Conservation (phyloP, 805 yeast genomes). For the Lachancea waltii region DNA sequence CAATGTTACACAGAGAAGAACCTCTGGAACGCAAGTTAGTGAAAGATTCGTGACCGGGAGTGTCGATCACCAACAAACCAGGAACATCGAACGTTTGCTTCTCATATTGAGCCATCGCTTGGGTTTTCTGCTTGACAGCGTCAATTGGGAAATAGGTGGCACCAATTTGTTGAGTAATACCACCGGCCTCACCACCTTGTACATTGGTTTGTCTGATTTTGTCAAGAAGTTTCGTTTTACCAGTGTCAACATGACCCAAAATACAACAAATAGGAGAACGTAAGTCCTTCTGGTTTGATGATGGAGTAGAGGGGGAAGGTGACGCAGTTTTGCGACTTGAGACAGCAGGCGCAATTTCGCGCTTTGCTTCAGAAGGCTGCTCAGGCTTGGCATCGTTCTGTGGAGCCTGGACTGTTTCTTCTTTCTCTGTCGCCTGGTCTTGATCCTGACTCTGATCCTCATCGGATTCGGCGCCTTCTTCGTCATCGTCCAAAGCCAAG, state of each 20-base stretch:
- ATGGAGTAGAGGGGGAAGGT: conserved; percentile 22
- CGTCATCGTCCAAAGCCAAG: conserved; percentile 55
- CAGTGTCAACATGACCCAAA: conserved; percentile 99
- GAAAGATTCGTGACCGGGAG: conserved; percentile 99
- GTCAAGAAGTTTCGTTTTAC: conserved; percentile 95
- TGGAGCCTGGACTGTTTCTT: too few species aligned
- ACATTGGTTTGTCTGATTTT: conserved; percentile 98
- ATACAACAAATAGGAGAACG: conserved; percentile 99
- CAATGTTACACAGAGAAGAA: conserved; percentile 97
- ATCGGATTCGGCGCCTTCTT: conserved; percentile 41
- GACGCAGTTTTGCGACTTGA: too few species aligned
- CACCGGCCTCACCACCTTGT: conserved; percentile 99
- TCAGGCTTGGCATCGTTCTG: conserved; percentile 9
- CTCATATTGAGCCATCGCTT: conserved; percentile 81
- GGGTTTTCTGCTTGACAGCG: conserved; percentile 85
- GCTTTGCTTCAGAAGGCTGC: too few species aligned
- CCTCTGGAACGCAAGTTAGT: conserved; percentile 97
- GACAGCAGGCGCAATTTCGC: too few species aligned
- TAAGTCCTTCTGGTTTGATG: conserved; percentile 45
- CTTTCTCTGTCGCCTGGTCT: conserved; percentile 20
- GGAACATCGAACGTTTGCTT: conserved; percentile 89
- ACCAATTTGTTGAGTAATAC: conserved; percentile 99
- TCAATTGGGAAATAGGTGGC: conserved; percentile 99
- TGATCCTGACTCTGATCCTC: conserved; percentile 45
- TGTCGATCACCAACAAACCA: conserved; percentile 92